phyloP scores from a whole-genome alignment of 345 rosid genomes.

The Raphanus raphanistrum region DNA sequence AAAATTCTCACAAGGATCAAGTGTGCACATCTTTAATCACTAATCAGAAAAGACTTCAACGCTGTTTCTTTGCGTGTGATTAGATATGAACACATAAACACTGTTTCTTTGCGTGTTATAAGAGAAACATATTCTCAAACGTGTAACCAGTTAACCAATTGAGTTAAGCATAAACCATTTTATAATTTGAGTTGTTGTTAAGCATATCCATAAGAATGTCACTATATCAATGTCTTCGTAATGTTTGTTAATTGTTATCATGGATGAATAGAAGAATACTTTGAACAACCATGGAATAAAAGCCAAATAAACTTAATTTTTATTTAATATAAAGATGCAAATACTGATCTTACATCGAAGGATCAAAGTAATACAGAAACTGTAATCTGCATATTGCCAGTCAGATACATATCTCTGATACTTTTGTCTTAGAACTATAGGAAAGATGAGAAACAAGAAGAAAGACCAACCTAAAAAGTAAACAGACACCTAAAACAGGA shows the following conservation, averaged over 20 bases:
- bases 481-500: background rate
- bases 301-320: background rate
- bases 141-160: background rate
- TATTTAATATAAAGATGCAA: background rate
- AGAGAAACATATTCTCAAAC: background rate
- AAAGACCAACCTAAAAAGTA: conserved; percentile 1
- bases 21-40: background rate
- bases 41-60: background rate
- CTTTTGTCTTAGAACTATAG: background rate
- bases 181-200: background rate
- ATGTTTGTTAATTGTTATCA: background rate
- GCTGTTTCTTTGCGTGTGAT: background rate
- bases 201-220: background rate
- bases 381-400: background rate
- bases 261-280: background rate
- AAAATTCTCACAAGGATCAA: background rate
- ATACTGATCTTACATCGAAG: background rate
- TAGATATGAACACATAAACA: background rate
- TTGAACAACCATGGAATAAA: background rate
- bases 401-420: background rate
- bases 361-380: background rate
- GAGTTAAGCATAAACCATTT: background rate
- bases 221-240: too few relatives aligned
- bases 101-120: background rate
- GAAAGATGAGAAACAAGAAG: background rate